These are phyloP conservation scores for Acacia acuminata DNA, from an alignment of 306 rosid species.

Conservation along the genomic window DNA sequence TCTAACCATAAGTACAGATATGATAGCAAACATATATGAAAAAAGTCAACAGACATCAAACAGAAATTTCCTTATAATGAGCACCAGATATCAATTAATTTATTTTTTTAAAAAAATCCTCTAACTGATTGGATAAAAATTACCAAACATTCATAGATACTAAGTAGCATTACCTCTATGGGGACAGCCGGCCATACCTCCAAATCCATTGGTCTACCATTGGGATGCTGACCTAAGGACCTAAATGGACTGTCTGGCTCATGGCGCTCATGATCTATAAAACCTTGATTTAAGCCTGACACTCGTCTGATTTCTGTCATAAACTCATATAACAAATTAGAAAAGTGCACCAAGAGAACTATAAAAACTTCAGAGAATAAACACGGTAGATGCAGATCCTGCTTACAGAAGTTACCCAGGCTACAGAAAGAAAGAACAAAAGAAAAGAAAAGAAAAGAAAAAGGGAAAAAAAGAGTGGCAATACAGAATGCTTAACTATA, in stretches of 20 bases:
- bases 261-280: conserved; percentile 67
- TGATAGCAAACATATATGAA: background rate
- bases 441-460: background rate
- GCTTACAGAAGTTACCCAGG: conserved; percentile 9
- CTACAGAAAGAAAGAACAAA: background rate
- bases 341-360: conserved; percentile 3
- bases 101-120: no score
- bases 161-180: conserved; percentile 55
- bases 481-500: background rate
- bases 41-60: background rate
- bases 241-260: conserved; percentile 73
- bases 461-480: background rate
- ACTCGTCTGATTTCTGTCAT: conserved; percentile 75
- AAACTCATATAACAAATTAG: conserved; percentile 8
- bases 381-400: background rate
- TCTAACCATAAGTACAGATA: background rate
- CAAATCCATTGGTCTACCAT: conserved; percentile 66
- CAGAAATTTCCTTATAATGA: background rate
- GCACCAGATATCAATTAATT: background rate
- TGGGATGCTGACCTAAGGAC: conserved; percentile 56
- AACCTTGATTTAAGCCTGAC: conserved; percentile 57
- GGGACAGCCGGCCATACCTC: conserved; percentile 77
- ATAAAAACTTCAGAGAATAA: conserved; percentile 2
- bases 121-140: background rate
- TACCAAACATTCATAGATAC: background rate